phyloP scores from a whole-genome alignment of 2,329 filamentous ascomycete species.

The Trichoderma atrobrunneum region DNA sequence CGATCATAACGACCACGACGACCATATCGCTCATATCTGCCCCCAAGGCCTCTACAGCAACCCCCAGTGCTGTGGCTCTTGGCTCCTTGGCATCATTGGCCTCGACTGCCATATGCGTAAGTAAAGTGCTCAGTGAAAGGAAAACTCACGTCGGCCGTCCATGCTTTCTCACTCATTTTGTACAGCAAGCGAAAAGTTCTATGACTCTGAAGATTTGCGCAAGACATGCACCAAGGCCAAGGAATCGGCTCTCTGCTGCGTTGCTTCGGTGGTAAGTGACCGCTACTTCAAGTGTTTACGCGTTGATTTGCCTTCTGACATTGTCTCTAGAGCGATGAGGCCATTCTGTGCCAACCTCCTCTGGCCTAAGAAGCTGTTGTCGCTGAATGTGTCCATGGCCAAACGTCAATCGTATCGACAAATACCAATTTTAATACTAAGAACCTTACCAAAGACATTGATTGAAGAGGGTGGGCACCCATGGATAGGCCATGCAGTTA shows the following conservation, averaged over 20 bases:
- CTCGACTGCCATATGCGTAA: constrained; percentile 21
- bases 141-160: not conserved
- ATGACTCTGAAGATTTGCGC: constrained; percentile 9
- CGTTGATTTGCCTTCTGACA: not conserved
- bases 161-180: not conserved
- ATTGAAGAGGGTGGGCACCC: not conserved
- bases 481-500: not conserved
- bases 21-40: not conserved
- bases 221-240: constrained; percentile 1
- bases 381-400: no score
- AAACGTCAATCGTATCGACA: not conserved
- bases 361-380: not conserved
- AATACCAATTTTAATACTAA: no score
- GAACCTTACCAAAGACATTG: not conserved
- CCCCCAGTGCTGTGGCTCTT: constrained; percentile 20
- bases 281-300: not conserved
- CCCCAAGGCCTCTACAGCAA: constrained; percentile 4
- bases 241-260: constrained; percentile 18
- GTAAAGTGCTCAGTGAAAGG: not conserved
- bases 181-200: not conserved
- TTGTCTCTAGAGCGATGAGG: not conserved
- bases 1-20: not conserved
- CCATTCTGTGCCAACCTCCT: not conserved
- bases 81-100: constrained; percentile 11
- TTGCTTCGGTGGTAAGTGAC: constrained; percentile 18